Base-by-base conservation (phyloP, 768 basidiomycete genomes). In the Xerocomus brunneocitrinus region DNA sequence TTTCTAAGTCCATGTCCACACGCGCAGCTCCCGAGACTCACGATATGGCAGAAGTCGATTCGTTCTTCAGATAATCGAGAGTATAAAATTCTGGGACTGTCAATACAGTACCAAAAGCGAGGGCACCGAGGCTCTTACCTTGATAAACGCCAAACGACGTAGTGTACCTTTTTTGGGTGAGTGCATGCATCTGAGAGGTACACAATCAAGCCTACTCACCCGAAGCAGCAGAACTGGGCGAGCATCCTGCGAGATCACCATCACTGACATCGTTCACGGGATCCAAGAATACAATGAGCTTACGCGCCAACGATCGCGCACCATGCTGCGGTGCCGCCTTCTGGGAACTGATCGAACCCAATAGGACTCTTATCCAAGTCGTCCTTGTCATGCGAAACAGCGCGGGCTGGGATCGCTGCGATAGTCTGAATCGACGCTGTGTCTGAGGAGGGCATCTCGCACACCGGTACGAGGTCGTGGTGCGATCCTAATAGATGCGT, bases 91-190 rank as follows among this genome's bases (percentile, higher is more conserved):
- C 76, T 76, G 51, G 3, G 32, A 9, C 14, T 10, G 19, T 52
- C 36, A 53, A 24, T 25, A 42, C 36, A 24, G 2, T 28, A 25
- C 35, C 24, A 31, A 24, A 1, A 5, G 7, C 3, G 5, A n/a
- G 43, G 5, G 22, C 5, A 47, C 5, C 14, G 5, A 16, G 16
- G 3, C 7, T n/a, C 22, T 5, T 31, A 67, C 73, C 71, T 68
- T 77, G 72, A 51, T 74, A 77, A 32, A 75, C 73, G 9, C 76
- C 75, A 54, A 70, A 77, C 3, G 71, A 65, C 24, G 66, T 25
- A 8, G 61, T 58, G 40, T 73, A 71, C 3, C 75, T 73, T 52
- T 22, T 36, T 45, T n/a, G 14, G 6, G 41, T 58, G 35, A 55
- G 42, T 42, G 16, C 1, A 3, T 0, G 4, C 22, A 8, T 12